These are phyloP conservation scores for Periconia macrospinosa DNA, from an alignment of 2,329 filamentous ascomycete genomes.

Conservation along the genomic window DNA sequence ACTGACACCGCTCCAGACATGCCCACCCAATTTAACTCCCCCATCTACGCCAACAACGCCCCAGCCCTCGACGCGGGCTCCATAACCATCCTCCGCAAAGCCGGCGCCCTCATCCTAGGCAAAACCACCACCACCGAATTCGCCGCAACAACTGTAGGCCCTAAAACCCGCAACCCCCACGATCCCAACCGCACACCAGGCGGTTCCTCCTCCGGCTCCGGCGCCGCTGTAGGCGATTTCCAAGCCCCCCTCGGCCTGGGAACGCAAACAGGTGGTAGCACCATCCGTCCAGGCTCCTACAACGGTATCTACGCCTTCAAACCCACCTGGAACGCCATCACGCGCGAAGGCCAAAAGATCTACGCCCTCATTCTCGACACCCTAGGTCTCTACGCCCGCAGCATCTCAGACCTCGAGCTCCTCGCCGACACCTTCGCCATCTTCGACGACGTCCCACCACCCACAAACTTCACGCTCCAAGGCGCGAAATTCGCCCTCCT, in stretches of 20 bases:
- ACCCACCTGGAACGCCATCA: slow-evolving; percentile 66
- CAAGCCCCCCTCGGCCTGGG: slow-evolving; percentile 64
- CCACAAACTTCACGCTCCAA: slow-evolving; percentile 40
- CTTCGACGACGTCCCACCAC: slow-evolving; percentile 48
- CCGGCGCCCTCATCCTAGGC: slow-evolving; percentile 60
- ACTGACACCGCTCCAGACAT: slow-evolving; percentile 44
- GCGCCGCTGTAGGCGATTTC: slow-evolving; percentile 65
- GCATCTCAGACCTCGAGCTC: slow-evolving; percentile 60
- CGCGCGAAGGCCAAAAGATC: slow-evolving; percentile 62
- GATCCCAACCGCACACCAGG: slow-evolving; percentile 60
- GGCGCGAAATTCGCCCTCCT: slow-evolving; percentile 58
- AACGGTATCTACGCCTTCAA: slow-evolving; percentile 68
- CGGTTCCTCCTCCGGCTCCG: slow-evolving; percentile 69
- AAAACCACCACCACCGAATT: slow-evolving; percentile 68
- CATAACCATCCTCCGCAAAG: slow-evolving; percentile 55
- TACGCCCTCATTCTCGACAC: slow-evolving; percentile 65
- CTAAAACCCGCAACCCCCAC: slow-evolving; percentile 62
- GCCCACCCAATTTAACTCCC: slow-evolving; percentile 60
- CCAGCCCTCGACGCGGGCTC: slow-evolving; percentile 56
- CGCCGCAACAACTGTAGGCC: slow-evolving; percentile 54
- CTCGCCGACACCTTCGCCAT: slow-evolving; percentile 59
- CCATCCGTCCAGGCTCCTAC: slow-evolving; percentile 65
- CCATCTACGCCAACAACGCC: slow-evolving; percentile 53
- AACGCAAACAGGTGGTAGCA: slow-evolving; percentile 68
- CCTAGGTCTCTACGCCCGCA: slow-evolving; percentile 62